Percentiles rank a stretch among this genome's conserved stretches.
These are phyloP conservation scores for Aphanomyces astaci DNA, from an alignment of 352 stramenopile genomes.

Conservation along the genomic window DNA sequence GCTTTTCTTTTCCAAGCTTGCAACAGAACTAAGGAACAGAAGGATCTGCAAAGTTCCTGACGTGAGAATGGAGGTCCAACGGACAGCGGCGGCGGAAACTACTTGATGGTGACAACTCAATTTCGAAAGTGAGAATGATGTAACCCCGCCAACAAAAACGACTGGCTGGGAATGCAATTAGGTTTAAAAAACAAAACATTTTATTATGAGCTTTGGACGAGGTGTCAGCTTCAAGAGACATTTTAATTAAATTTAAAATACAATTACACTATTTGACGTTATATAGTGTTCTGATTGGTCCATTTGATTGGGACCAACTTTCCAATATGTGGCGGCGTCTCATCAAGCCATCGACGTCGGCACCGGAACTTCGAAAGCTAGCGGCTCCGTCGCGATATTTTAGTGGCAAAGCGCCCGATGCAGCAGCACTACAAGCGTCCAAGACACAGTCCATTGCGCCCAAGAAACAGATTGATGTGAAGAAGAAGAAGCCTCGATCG, in stretches of 20 bases:
- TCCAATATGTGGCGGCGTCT: background rate
- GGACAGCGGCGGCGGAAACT: background rate
- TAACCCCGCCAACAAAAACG: background rate
- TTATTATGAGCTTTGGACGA: no score
- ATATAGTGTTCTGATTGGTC: conserved; percentile 18
- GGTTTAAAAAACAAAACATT: background rate
- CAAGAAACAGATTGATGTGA: background rate
- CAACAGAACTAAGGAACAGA: conserved; percentile 22
- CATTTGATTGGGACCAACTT: background rate
- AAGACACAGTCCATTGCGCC: background rate
- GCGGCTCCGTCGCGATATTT: background rate
- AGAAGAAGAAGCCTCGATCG: background rate
- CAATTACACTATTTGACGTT: background rate
- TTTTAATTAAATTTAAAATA: background rate
- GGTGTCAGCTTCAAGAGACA: no score
- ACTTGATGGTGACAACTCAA: background rate
- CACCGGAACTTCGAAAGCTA: background rate
- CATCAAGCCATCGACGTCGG: background rate
- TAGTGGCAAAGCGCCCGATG: background rate
- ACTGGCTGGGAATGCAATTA: background rate
- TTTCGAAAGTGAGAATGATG: conserved; percentile 6
- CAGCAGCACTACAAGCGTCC: background rate
- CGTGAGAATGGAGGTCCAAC: conserved; percentile 13
- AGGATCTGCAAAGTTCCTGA: conserved; percentile 20
- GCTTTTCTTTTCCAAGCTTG: conserved; percentile 21